These are phyloP conservation scores for Areca catechu DNA, from an alignment of 176 grass and related monocot species.

Conservation along the genomic window DNA sequence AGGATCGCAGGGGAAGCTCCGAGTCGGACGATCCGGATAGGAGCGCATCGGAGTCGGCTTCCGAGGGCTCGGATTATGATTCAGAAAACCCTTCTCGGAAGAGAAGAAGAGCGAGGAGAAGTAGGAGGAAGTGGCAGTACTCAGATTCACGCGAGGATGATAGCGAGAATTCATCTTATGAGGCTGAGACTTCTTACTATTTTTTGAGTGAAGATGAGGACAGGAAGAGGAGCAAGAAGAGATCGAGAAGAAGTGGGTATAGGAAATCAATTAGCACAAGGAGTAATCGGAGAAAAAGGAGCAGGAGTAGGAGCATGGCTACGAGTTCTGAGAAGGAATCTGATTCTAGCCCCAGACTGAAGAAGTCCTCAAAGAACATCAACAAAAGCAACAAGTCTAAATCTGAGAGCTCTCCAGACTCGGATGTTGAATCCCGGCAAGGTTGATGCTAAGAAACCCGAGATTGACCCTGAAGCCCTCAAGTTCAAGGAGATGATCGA, in stretches of 20 bases:
- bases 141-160: constrained; percentile 25
- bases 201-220: constrained; percentile 43
- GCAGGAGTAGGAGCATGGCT: too few relatives aligned
- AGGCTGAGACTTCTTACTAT: constrained; percentile 33
- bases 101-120: constrained; percentile 31
- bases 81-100: constrained; percentile 5
- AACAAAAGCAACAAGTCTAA: too few relatives aligned
- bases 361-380: too few relatives aligned
- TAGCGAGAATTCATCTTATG: too few relatives aligned
- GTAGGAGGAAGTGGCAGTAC: constrained; percentile 29
- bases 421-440: too few relatives aligned
- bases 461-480: too few relatives aligned
- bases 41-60: constrained; percentile 3
- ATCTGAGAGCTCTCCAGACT: too few relatives aligned
- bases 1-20: not conserved
- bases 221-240: constrained; percentile 41
- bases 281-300: too few relatives aligned
- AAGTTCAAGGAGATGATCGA: too few relatives aligned
- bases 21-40: not conserved
- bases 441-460: too few relatives aligned
- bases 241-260: constrained; percentile 18
- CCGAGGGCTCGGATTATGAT: constrained; percentile 1
- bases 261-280: constrained; percentile 36
- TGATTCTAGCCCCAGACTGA: too few relatives aligned
- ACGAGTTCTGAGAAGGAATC: constrained; percentile 23